Evolutionary conservation across 2,329 filamentous ascomycete species (phyloP).

Genomic region (Leptodontidium sp.): DNA sequence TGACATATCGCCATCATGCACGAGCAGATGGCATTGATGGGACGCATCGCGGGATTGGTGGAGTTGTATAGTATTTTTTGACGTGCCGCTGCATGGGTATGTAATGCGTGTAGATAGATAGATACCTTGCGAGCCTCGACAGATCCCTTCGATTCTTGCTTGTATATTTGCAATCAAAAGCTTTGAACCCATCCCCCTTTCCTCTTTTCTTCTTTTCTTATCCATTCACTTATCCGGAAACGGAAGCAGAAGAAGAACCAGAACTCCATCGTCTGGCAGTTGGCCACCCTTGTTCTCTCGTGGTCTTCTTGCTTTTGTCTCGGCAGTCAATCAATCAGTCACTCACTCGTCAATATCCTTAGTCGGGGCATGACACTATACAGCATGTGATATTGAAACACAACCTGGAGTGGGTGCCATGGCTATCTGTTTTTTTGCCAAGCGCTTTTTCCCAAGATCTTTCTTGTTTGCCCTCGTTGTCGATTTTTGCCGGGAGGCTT

Average conservation of each 20-base stretch:
- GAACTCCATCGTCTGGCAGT: neutral
- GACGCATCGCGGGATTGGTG: neutral
- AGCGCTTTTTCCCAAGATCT: no score
- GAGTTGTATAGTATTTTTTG: slow-evolving; percentile 6
- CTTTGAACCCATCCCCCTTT: neutral
- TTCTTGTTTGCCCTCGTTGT: neutral
- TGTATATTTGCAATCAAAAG: neutral
- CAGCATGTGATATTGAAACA: neutral
- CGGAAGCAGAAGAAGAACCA: no score
- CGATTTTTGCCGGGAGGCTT: slow-evolving; percentile 5
- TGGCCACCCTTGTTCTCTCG: neutral
- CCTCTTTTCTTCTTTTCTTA: no score
- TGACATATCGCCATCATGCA: neutral
- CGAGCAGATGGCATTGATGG: neutral
- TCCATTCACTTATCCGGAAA: no score
- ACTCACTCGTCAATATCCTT: neutral
- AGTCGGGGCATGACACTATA: neutral
- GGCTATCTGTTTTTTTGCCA: no score
- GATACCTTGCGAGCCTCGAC: slow-evolving; percentile 1
- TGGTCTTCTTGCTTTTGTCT: neutral
- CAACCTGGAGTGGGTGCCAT: neutral
- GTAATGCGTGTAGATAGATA: neutral
- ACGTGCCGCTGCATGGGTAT: neutral
- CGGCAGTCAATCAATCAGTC: neutral
- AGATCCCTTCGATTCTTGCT: neutral